Evolutionary conservation across 2,329 filamentous ascomycete species (phyloP).

Genomic region (Aschersonia sp.): DNA sequence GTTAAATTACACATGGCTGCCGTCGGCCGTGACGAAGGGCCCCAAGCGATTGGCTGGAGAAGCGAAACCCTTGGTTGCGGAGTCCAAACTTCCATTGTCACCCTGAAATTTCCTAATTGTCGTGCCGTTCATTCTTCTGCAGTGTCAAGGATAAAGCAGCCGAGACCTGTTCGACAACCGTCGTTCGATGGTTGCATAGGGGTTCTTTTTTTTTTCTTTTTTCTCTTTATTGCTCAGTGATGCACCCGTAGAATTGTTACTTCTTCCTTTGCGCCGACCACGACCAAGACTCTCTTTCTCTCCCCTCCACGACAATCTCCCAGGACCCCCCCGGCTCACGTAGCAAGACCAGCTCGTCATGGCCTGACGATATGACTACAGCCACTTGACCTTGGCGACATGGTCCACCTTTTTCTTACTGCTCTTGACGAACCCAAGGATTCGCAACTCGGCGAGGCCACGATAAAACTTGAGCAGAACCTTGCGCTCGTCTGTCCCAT

Average conservation of each 20-base stretch:
- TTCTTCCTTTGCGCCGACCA: too few species aligned
- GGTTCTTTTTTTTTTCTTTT: too few species aligned
- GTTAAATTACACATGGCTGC: too few species aligned
- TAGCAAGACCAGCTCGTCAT: not conserved
- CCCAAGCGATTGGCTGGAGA: too few species aligned
- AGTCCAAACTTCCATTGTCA: too few species aligned
- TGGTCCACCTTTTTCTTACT: slow-evolving; percentile 90
- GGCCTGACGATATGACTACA: slow-evolving; percentile 20
- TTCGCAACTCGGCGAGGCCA: slow-evolving; percentile 69
- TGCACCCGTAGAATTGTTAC: too few species aligned
- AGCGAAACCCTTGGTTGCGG: too few species aligned
- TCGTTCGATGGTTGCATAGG: not conserved
- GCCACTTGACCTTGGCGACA: slow-evolving; percentile 75
- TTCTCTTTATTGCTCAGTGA: too few species aligned
- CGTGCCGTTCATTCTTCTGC: not conserved
- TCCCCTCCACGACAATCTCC: not conserved
- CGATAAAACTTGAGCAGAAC: slow-evolving; percentile 70
- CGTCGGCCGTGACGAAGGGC: too few species aligned
- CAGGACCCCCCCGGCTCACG: not conserved
- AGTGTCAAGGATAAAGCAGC: not conserved
- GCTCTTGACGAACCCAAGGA: slow-evolving; percentile 74
- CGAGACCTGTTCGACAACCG: not conserved
- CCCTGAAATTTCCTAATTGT: too few species aligned
- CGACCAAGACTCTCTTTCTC: too few species aligned
- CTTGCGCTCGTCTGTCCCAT: slow-evolving; percentile 33